These are phyloP conservation scores for Heterobasidion irregulare DNA, from an alignment of 1,284 basidiomycete species.

Conservation along the genomic window DNA sequence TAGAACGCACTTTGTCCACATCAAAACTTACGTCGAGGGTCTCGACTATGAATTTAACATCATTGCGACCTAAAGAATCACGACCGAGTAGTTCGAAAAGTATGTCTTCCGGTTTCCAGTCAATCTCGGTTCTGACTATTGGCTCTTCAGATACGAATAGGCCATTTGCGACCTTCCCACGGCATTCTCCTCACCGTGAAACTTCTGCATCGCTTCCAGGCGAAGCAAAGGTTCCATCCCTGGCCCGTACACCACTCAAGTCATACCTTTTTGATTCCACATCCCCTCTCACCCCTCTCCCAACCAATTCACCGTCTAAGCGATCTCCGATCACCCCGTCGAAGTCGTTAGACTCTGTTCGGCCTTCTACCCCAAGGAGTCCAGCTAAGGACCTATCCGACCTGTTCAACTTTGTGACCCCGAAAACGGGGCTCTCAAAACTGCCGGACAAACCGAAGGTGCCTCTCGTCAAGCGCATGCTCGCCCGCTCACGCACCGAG, in stretches of 20 bases:
- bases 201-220: background rate
- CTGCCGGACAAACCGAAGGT: background rate
- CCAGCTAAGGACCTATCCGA: slow-evolving; percentile 23
- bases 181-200: background rate
- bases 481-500: slow-evolving; percentile 43
- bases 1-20: too few species aligned
- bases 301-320: background rate
- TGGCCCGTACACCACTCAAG: background rate
- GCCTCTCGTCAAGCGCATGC: slow-evolving; percentile 35
- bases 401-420: slow-evolving; percentile 23
- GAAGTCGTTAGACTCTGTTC: slow-evolving; percentile 6
- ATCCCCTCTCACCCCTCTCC: background rate
- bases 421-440: background rate
- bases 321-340: slow-evolving; percentile 12
- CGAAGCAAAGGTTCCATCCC: background rate
- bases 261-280: background rate
- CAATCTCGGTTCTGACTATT: background rate
- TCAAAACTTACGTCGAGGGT: too few species aligned
- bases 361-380: slow-evolving; percentile 14
- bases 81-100: too few species aligned
- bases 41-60: too few species aligned
- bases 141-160: background rate
- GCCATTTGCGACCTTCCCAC: background rate
- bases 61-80: too few species aligned
- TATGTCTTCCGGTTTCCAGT: background rate